Conservation (phyloP, 352 stramenopile species). For the Phytophthora gonapodyides region DNA sequence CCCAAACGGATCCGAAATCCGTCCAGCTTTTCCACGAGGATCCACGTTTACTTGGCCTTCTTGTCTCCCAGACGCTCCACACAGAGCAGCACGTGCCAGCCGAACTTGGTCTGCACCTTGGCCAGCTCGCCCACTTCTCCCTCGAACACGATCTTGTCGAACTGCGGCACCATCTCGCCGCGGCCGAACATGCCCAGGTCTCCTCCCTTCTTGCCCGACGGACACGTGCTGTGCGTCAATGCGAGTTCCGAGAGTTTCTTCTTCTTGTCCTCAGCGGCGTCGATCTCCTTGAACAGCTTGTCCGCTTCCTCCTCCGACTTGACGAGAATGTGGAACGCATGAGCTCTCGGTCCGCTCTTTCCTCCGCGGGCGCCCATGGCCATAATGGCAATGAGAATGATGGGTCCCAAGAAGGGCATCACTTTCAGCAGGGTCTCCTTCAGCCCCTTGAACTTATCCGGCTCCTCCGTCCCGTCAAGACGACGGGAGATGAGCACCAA, state of each 20-base stretch:
- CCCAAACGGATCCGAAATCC: too few relatives aligned
- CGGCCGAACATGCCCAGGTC: slow-evolving; percentile 71
- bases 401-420: slow-evolving; percentile 55
- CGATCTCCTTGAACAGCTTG: slow-evolving; percentile 60
- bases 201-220: slow-evolving; percentile 63
- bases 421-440: slow-evolving; percentile 44
- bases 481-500: slow-evolving; percentile 62
- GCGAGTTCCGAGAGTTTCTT: slow-evolving; percentile 61
- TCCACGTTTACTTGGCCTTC: slow-evolving; percentile 35
- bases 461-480: slow-evolving; percentile 47
- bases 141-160: slow-evolving; percentile 73
- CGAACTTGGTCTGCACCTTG: slow-evolving; percentile 78
- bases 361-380: slow-evolving; percentile 35
- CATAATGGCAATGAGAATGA: slow-evolving; percentile 64
- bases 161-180: slow-evolving; percentile 77
- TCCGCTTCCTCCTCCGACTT: slow-evolving; percentile 58
- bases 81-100: slow-evolving; percentile 79
- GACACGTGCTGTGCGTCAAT: slow-evolving; percentile 54
- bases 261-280: slow-evolving; percentile 55
- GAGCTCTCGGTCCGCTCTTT: slow-evolving; percentile 41
- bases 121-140: slow-evolving; percentile 55
- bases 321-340: slow-evolving; percentile 68
- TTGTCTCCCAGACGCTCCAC: slow-evolving; percentile 61
- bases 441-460: slow-evolving; percentile 40
- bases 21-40: too few relatives aligned